These are phyloP conservation scores for Penicillium waksmanii DNA, from an alignment of 495 filamentous ascomycete genomes.

Conservation along the genomic window DNA sequence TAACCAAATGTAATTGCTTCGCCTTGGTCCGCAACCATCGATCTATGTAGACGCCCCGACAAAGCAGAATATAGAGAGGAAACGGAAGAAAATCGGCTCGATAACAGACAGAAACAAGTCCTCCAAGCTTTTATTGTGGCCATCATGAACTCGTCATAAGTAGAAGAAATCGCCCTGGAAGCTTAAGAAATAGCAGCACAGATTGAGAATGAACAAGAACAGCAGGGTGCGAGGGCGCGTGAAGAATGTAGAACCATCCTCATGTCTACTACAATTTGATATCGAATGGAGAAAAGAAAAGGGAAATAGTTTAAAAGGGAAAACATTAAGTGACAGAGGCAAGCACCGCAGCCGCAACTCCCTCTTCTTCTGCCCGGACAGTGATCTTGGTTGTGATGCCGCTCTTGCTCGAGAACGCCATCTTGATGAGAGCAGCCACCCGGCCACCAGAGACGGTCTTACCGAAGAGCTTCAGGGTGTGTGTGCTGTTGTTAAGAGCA, in stretches of 20 bases:
- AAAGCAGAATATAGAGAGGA: not conserved
- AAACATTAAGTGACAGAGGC: conserved; percentile 74
- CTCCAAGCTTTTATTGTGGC: conserved; percentile 24
- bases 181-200: conserved; percentile 10
- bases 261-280: conserved; percentile 35
- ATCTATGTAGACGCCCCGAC: conserved; percentile 19
- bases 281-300: conserved; percentile 30
- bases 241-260: conserved; percentile 18
- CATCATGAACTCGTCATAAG: conserved; percentile 27
- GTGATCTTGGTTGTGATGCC: conserved; percentile 95
- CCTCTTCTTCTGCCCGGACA: conserved; percentile 88
- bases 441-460: conserved; percentile 92
- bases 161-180: conserved; percentile 19
- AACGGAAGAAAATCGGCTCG: conserved; percentile 13
- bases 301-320: conserved; percentile 26
- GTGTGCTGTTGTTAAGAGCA: conserved; percentile 81
- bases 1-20: conserved; percentile 9
- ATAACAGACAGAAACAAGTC: conserved; percentile 20
- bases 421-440: conserved; percentile 84
- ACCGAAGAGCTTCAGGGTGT: conserved; percentile 93
- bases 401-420: conserved; percentile 90
- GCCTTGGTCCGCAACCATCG: conserved; percentile 2
- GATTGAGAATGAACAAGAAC: conserved; percentile 12
- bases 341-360: conserved; percentile 82
- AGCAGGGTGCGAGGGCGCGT: conserved; percentile 5